Conservation (phyloP, 176 grass and related monocot species). For the Carex parvula region DNA sequence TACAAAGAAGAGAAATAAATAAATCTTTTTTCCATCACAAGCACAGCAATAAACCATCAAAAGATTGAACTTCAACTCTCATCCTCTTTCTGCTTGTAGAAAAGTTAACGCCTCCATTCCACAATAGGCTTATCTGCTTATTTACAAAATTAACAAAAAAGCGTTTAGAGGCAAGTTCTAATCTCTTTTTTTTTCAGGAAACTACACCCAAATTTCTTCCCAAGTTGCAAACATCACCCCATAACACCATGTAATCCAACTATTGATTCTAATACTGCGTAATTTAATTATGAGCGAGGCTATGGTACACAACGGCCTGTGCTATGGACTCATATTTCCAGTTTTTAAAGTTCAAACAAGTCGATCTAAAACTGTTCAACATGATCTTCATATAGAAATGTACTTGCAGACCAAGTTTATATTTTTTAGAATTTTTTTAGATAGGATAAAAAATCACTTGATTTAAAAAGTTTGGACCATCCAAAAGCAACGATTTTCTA, state of each 20-base stretch:
- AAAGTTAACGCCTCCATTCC: constrained; percentile 71
- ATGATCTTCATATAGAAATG: too few species aligned
- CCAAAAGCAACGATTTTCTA: too few species aligned
- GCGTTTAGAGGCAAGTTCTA: background rate
- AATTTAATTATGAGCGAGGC: background rate
- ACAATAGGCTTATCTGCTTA: constrained; percentile 56
- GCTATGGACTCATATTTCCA: too few species aligned
- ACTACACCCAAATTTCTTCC: background rate
- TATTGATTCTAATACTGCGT: background rate
- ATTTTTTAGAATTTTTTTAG: too few species aligned
- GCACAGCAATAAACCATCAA: constrained; percentile 31
- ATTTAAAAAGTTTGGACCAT: too few species aligned
- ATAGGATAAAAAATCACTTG: too few species aligned
- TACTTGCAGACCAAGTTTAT: too few species aligned
- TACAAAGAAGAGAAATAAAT: constrained; percentile 24
- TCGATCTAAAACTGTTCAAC: too few species aligned
- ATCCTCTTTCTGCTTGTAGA: constrained; percentile 3
- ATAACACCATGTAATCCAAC: background rate
- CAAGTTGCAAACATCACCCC: background rate
- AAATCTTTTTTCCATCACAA: constrained; percentile 42
- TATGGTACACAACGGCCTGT: too few species aligned
- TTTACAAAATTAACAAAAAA: constrained; percentile 3
- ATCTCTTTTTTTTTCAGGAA: background rate
- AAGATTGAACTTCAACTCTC: constrained; percentile 31
- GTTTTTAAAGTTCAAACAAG: too few species aligned